A percentile compares a stretch with the other conserved stretches of the same genome.
Evolutionary conservation across 1,284 basidiomycete genomes (phyloP).

Genomic region (Fomitiporia mediterranea): DNA sequence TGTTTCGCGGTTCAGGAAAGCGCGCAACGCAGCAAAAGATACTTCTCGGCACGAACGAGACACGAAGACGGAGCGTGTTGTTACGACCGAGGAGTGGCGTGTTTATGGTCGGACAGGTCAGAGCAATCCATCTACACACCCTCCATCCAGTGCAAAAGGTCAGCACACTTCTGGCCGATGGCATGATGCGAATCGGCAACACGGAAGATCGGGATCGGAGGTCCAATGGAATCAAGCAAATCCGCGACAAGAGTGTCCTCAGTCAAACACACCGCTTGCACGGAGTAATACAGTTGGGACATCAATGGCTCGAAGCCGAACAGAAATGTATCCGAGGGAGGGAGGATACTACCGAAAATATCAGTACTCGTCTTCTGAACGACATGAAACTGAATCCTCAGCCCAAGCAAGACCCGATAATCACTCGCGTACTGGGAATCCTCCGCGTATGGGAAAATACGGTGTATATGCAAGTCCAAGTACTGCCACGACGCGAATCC

Average conservation of each 20-base stretch:
- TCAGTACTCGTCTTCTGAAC: neutral
- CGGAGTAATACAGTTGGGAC: neutral
- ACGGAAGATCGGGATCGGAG: neutral
- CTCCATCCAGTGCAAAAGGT: neutral
- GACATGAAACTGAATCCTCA: neutral
- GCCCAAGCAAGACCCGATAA: neutral
- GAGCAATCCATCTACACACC: conserved; percentile 8
- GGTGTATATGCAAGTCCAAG: conserved; percentile 25
- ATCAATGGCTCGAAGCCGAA: too few species aligned
- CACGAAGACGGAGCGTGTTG: conserved; percentile 17
- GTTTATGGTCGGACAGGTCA: conserved; percentile 14
- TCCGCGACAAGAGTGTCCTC: neutral
- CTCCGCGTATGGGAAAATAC: conserved; percentile 15
- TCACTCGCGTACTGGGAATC: neutral
- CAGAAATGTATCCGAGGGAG: too few species aligned
- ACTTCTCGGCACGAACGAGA: neutral
- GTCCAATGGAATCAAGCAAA: neutral
- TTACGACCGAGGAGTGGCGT: conserved; percentile 26
- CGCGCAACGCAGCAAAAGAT: neutral
- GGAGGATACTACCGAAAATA: neutral
- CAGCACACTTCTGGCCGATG: neutral
- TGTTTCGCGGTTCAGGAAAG: neutral
- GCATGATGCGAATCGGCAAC: conserved; percentile 6
- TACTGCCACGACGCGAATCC: neutral
- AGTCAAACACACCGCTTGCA: neutral